Evolutionary conservation across 2,329 filamentous ascomycete species (phyloP).

Genomic region (Corynespora cassiicola): DNA sequence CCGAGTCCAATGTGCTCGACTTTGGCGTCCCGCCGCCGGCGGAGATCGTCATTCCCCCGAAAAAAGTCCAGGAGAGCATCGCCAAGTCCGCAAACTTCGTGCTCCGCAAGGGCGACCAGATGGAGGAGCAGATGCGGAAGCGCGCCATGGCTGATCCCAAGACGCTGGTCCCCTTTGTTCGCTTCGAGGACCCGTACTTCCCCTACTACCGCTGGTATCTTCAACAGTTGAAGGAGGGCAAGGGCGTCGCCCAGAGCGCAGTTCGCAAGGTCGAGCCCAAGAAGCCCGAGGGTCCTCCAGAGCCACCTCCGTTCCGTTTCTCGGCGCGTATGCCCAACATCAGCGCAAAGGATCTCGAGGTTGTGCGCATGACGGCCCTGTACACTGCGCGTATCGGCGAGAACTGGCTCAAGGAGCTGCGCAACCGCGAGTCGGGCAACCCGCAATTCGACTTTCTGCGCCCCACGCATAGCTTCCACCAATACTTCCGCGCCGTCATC

Average conservation of each 20-base stretch:
- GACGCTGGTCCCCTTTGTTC: constrained; percentile 88
- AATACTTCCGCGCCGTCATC: constrained; percentile 90
- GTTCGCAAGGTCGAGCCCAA: constrained; percentile 49
- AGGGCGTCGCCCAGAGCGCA: constrained; percentile 67
- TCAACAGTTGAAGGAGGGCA: constrained; percentile 81
- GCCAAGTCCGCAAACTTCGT: constrained; percentile 97
- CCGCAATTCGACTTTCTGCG: constrained; percentile 96
- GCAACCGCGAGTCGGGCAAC: constrained; percentile 87
- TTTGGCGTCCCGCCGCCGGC: constrained; percentile 70
- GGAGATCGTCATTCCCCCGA: constrained; percentile 84
- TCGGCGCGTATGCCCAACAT: constrained; percentile 97
- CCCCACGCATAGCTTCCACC: constrained; percentile 93
- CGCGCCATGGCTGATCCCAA: constrained; percentile 87
- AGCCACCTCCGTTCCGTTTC: constrained; percentile 88
- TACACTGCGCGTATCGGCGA: constrained; percentile 94
- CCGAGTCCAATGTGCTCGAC: constrained; percentile 21
- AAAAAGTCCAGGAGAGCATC: constrained; percentile 82
- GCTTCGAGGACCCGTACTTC: constrained; percentile 80
- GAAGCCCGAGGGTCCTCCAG: constrained; percentile 81
- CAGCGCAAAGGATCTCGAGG: constrained; percentile 86
- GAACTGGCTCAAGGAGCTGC: constrained; percentile 87
- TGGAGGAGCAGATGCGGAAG: constrained; percentile 84
- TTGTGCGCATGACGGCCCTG: constrained; percentile 78
- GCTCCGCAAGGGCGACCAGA: constrained; percentile 68
- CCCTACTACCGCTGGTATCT: constrained; percentile 91